Evolutionary conservation across 2,329 filamentous ascomycete species (phyloP), one percentile per base, ranked within the genome.

Genomic region (Dothiorella sarmentorum): DNA sequence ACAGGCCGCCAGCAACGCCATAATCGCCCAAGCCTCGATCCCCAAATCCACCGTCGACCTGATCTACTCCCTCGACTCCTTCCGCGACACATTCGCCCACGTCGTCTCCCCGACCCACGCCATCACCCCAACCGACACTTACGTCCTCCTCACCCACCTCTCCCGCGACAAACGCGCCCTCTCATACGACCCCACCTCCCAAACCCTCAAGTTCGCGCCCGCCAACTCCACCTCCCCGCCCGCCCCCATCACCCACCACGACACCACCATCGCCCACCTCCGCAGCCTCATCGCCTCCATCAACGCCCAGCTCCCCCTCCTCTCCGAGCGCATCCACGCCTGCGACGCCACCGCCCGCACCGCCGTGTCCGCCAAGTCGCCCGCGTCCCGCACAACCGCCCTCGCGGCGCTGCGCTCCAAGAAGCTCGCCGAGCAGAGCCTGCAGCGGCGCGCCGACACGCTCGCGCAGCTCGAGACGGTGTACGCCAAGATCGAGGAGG

Each of bases 401-500:
- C 81, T 93, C 29, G 87, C 89, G 0, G 86, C 90, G 0, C 81
- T 99, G 11, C 87, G 88, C 53, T 89, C 86, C 4, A 96, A 91
- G 77, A 97, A 94, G 72, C 77, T 89, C 7, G 86, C 88, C 26
- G 91, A 97, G 71, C 77, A 82, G 2, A 88, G 86, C 10, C 80
- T 97, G 0, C 78, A 84, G 27, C 84, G 85, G 63, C 85, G 92
- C 11, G 84, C 87, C 27, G 85, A 86, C 7, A 89, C 89, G 0
- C 81, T 96, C 2, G 78, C 80, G 40, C 91, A 96, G 72, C 81
- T 99, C 1, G 91, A 97, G 73, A 85, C 90, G 62, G 86, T 95
- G 0, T 89, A 91, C 56, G 74, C 81, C n/a, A 89, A 87, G 68
- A 89, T 99, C 55, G 87, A 96, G 70, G 86, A 93, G 71, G 94